Conservation (phyloP, 176 grass and related monocot genomes). For the Cenchrus purpureus region DNA sequence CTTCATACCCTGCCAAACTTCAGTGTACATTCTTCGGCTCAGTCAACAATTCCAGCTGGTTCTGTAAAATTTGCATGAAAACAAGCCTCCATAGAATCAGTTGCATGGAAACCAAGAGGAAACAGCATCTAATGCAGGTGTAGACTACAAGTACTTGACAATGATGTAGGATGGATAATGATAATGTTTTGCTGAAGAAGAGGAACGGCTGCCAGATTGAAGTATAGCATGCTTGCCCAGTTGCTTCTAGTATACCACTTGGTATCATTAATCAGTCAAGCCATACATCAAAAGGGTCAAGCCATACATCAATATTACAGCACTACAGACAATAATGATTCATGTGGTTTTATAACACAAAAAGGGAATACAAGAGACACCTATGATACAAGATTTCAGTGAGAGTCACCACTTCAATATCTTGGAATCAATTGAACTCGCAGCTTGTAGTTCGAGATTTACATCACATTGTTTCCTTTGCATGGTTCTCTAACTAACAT, state of each 20-base stretch:
- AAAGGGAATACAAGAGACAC: conserved; percentile 4
- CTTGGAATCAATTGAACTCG: neutral
- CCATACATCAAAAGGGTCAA: neutral
- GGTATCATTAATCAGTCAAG: neutral
- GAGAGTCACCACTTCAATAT: conserved; percentile 18
- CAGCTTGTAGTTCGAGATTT: conserved; percentile 22
- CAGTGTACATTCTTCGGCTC: neutral
- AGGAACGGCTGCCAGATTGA: neutral
- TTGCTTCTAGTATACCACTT: neutral
- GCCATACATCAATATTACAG: neutral
- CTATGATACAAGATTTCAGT: conserved; percentile 31
- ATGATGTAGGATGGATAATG: neutral
- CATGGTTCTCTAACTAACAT: conserved; percentile 25
- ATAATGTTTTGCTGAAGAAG: neutral
- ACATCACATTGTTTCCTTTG: conserved; percentile 16
- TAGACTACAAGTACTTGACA: neutral
- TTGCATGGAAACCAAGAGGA: neutral
- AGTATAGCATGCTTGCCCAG: neutral
- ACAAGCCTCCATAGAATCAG: neutral
- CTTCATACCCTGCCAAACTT: conserved; percentile 47
- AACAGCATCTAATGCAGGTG: neutral
- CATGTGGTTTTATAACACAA: neutral
- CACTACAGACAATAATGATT: neutral
- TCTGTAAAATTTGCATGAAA: neutral
- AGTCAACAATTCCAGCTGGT: conserved; percentile 36